A percentile compares a stretch with the other conserved stretches of the same genome.
These are phyloP conservation scores for Lentithecium fluviatile DNA, from an alignment of 495 filamentous ascomycete genomes.

Conservation along the genomic window DNA sequence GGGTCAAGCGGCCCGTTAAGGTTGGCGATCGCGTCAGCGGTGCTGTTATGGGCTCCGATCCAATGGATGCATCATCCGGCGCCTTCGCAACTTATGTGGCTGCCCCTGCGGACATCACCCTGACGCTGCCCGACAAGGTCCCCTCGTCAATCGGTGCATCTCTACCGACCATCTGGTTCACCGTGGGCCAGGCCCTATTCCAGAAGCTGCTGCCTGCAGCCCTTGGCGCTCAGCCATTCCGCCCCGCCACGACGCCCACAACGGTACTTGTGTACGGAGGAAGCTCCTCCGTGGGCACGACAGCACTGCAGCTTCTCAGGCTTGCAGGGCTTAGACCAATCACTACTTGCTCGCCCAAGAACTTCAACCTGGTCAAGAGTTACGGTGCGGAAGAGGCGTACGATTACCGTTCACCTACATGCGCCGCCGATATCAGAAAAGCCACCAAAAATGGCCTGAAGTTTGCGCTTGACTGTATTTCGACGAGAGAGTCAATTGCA, in stretches of 20 bases:
- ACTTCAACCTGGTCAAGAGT: neutral
- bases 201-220: too few species aligned
- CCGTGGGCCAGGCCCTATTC: slow-evolving; percentile 1
- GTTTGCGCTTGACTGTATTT: neutral
- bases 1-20: neutral
- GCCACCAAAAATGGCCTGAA: neutral
- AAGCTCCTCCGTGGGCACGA: too few species aligned
- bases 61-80: neutral
- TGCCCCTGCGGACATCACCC: neutral
- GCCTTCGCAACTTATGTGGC: slow-evolving; percentile 1
- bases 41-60: slow-evolving; percentile 1
- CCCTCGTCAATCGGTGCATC: too few species aligned
- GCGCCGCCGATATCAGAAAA: neutral
- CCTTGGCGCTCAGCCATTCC: too few species aligned
- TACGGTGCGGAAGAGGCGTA: neutral
- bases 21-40: slow-evolving; percentile 1
- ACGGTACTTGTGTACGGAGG: too few species aligned
- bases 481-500: neutral
- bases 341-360: neutral
- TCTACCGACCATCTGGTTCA: neutral
- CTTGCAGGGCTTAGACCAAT: too few species aligned
- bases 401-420: neutral
- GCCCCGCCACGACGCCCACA: too few species aligned
- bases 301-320: too few species aligned
- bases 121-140: slow-evolving; percentile 1